Evolutionary conservation across 1,139 yeast genomes (phyloP).

Genomic region (Eremothecium sinecaudum): DNA sequence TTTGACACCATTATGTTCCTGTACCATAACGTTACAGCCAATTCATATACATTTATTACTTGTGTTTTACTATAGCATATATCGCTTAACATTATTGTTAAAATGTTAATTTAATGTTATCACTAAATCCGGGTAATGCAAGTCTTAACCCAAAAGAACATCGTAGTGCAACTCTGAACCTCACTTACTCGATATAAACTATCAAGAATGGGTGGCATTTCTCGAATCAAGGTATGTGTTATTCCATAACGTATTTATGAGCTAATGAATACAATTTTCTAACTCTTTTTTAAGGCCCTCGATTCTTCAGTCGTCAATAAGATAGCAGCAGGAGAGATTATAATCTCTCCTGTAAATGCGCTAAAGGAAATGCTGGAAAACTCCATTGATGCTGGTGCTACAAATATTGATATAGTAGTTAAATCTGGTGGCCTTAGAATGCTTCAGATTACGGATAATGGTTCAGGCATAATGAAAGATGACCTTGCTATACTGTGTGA

Average conservation of each 20-base stretch:
- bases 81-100: too few relatives aligned
- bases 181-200: too few relatives aligned
- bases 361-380: slow-evolving; percentile 71
- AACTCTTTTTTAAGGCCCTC: slow-evolving; percentile 12
- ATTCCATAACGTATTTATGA: background rate
- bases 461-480: slow-evolving; percentile 54
- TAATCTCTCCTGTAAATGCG: slow-evolving; percentile 85
- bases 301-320: slow-evolving; percentile 57
- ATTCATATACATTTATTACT: too few relatives aligned
- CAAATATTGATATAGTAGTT: slow-evolving; percentile 50
- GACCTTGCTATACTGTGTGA: slow-evolving; percentile 56
- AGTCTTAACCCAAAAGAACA: too few relatives aligned
- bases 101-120: background rate
- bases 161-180: too few relatives aligned
- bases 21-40: too few relatives aligned
- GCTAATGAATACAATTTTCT: background rate
- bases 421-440: slow-evolving; percentile 58
- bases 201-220: too few relatives aligned
- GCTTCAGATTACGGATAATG: slow-evolving; percentile 65
- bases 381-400: slow-evolving; percentile 65
- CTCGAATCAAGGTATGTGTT: slow-evolving; percentile 8
- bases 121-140: background rate
- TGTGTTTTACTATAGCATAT: too few relatives aligned
- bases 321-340: slow-evolving; percentile 97
- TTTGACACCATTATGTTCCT: background rate